Base-by-base conservation (phyloP, 2,329 filamentous ascomycete genomes). In the Huntiella moniliformis region DNA sequence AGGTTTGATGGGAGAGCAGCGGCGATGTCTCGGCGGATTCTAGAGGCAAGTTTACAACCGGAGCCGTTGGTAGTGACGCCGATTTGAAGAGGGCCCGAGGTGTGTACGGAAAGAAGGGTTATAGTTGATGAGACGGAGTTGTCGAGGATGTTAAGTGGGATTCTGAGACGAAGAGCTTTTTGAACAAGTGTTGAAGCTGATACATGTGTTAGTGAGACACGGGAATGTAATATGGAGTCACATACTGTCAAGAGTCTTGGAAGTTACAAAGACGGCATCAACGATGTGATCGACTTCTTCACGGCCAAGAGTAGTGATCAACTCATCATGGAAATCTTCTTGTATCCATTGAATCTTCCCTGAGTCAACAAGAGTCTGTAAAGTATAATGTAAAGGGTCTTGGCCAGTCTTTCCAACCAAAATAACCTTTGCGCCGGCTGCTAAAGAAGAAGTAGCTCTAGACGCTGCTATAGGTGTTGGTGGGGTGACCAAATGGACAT, bases 61-160 rank as follows among this genome's bases (percentile, higher is more conserved):
- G 82, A 79, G 15, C 91, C 88, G 49, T 92, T 95, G 1, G 91
- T 96, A 3, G 91, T 96, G 48, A 98, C 82, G 51, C 91, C 91
- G 50, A 98, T 80, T 58, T 96, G 91, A 36, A 98, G 68, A 7
- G 91, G 88, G 0, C 91, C 91, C 56, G 95, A 87, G 46, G 74
- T 77, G 60, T 96, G 78, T 5, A 84, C 92, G 17, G 86, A 91
- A 39, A 96, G 75, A 44, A 98, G 70, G 4, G 82, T 81, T 60
- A 98, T 94, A 18, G 84, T 83, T 65, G 86, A 95, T 12, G 96
- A 77, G 32, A 75, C 70, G 0, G 88, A 83, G 0, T 82, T 74
- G 63, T 98, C 91, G 50, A 85, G 75, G 18, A 96, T 85, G 61
- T 98, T 98, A 57, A 98, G 71, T 31, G 88, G 88, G 54, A 98